Base-by-base conservation (phyloP, 75 land plant genomes). In the Sequoia sempervirens region DNA sequence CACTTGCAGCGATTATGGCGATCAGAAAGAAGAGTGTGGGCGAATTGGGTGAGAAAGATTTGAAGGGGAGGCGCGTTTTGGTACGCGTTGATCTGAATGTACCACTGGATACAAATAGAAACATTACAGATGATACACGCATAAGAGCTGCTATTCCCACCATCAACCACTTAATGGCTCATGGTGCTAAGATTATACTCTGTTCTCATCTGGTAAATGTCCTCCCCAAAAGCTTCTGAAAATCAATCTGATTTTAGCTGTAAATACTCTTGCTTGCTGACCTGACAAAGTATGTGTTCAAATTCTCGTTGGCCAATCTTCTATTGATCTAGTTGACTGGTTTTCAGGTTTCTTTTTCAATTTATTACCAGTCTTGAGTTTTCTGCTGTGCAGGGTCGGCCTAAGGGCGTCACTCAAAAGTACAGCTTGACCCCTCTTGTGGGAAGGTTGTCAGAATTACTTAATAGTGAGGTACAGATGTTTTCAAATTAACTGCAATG, bases 381-480 rank as follows among this genome's bases (percentile, higher is more conserved):
- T 41, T 70, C 43, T 52, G 58, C 26, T 45, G 38, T 87, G 43
- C 88, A 94, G 96, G 96, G 96, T 30, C 92, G 96, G 14, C 96
- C 96, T 2, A 94, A 94, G 68, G 96, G 94, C 86, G 92, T 94
- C 10, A 94, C 94, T 8, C 91, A 89, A 9, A 94, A 94, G 82
- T 94, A 87, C 86, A 88, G 93, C 83, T 82, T 92, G 80, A 90
- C 83, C 54, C 93, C 93, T 52, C 88, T 92, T 69, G 92, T 92
- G 4, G 90, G 90, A 18, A 87, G 90, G 70, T 69, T 92, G 2
- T 88, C 92, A 80, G 90, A 92, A 79, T 86, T 92, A 10, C 92
- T 92, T 61, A 88, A 92, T 10, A 12, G 73, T 56, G 58, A 86
- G 87, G 87, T 82, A 34, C 10, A 20, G 0, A 70, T 70, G 12